These are phyloP conservation scores for Calvatia gigantea DNA, from an alignment of 768 basidiomycete species.

Conservation along the genomic window DNA sequence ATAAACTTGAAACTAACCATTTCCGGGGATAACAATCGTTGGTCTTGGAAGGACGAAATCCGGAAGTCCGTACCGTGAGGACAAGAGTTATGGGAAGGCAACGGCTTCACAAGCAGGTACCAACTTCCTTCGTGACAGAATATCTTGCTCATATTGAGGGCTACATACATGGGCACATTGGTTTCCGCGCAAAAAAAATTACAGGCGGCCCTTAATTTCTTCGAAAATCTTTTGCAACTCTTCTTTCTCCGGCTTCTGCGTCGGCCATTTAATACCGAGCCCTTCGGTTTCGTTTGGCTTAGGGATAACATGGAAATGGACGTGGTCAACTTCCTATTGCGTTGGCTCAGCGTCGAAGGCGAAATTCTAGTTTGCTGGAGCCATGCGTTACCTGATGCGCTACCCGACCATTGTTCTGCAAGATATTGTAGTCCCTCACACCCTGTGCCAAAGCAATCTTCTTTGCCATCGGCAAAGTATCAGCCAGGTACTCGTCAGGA, in stretches of 20 bases:
- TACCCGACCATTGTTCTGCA: conserved; percentile 59
- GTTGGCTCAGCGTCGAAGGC: not conserved
- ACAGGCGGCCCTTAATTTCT: conserved; percentile 44
- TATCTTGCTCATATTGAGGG: not conserved
- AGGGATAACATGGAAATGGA: conserved; percentile 93
- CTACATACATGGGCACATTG: not conserved
- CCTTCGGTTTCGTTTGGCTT: conserved; percentile 77
- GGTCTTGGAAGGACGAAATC: not conserved
- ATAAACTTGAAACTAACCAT: not conserved
- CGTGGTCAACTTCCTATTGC: conserved; percentile 70
- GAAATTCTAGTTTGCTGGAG: not conserved
- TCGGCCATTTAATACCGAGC: conserved; percentile 80
- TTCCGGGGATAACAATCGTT: not conserved
- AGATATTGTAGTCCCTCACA: conserved; percentile 79
- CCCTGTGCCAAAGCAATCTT: conserved; percentile 80
- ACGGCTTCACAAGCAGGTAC: not conserved
- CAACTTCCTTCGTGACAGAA: not conserved
- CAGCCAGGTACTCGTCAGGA: conserved; percentile 79
- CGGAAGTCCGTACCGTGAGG: not conserved
- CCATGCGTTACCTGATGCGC: conserved; percentile 48
- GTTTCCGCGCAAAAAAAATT: conserved; percentile 16
- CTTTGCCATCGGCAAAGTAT: conserved; percentile 79
- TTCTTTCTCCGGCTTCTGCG: conserved; percentile 53
- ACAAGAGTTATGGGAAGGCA: not conserved
- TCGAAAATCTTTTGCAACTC: conserved; percentile 57